These are phyloP conservation scores for Durotheca rogersii DNA, from an alignment of 495 filamentous ascomycete species.

Conservation along the genomic window DNA sequence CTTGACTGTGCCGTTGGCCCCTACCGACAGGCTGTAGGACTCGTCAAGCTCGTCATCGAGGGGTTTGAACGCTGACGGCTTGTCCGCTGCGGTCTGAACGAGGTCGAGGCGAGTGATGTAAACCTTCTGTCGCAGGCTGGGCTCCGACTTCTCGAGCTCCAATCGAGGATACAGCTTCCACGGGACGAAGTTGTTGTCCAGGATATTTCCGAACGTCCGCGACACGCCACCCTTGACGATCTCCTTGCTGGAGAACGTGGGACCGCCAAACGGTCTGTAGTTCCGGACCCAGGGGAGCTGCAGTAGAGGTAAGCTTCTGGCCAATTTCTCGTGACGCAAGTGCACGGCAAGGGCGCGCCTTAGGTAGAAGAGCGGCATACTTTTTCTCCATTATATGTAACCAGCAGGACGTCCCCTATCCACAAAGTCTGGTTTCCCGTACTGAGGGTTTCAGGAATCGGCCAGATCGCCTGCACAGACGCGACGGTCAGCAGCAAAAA, in stretches of 20 bases:
- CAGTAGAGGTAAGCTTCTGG: constrained; percentile 30
- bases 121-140: constrained; percentile 43
- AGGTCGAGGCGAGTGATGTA: constrained; percentile 59
- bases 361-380: constrained; percentile 46
- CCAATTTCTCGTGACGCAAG: too few relatives aligned
- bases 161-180: constrained; percentile 71
- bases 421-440: constrained; percentile 57
- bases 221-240: constrained; percentile 52
- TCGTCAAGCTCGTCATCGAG: constrained; percentile 66
- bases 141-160: constrained; percentile 59
- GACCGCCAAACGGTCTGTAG: constrained; percentile 36
- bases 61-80: constrained; percentile 56
- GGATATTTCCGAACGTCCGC: constrained; percentile 52
- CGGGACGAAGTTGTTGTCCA: constrained; percentile 64
- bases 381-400: constrained; percentile 57
- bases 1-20: constrained; percentile 51
- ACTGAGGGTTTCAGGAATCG: constrained; percentile 52
- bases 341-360: too few relatives aligned
- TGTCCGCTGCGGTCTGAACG: constrained; percentile 57
- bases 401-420: constrained; percentile 52
- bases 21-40: constrained; percentile 65
- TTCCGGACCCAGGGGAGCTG: constrained; percentile 47
- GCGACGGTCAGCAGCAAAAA: constrained; percentile 37
- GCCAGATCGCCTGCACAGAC: constrained; percentile 59
- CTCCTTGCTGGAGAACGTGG: constrained; percentile 44